These are phyloP conservation scores for Chaetomium strumarium DNA, from an alignment of 2,329 filamentous ascomycete species.

Conservation along the genomic window DNA sequence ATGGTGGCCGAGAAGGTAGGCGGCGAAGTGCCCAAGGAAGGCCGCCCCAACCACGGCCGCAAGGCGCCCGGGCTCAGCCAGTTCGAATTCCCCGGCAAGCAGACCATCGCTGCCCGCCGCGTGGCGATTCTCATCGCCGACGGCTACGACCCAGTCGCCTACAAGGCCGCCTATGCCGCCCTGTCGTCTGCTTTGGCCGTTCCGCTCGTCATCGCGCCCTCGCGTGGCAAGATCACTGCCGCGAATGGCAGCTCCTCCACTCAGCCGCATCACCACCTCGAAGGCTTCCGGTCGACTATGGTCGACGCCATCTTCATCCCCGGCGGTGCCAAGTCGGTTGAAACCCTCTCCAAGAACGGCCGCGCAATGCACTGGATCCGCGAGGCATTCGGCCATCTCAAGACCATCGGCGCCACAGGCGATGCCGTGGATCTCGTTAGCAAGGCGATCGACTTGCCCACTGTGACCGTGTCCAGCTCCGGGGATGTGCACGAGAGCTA, in stretches of 20 bases:
- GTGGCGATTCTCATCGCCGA: slow-evolving; percentile 73
- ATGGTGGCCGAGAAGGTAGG: slow-evolving; percentile 66
- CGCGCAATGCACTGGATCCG: slow-evolving; percentile 70
- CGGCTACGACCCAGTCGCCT: slow-evolving; percentile 63
- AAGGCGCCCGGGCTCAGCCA: slow-evolving; percentile 65
- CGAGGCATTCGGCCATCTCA: slow-evolving; percentile 77
- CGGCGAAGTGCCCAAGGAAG: slow-evolving; percentile 49
- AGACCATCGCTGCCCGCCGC: slow-evolving; percentile 64
- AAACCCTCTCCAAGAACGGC: slow-evolving; percentile 61
- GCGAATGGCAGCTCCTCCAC: slow-evolving; percentile 42
- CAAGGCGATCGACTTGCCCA: slow-evolving; percentile 39
- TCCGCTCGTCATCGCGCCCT: slow-evolving; percentile 66
- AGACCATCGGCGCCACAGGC: slow-evolving; percentile 69
- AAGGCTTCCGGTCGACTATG: slow-evolving; percentile 73
- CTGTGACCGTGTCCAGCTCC: slow-evolving; percentile 38
- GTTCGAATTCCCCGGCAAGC: slow-evolving; percentile 57
- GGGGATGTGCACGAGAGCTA: slow-evolving; percentile 59
- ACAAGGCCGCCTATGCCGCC: slow-evolving; percentile 58
- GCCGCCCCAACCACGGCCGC: slow-evolving; percentile 57
- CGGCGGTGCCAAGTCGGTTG: slow-evolving; percentile 58
- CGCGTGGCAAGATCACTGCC: slow-evolving; percentile 60
- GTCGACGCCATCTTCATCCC: slow-evolving; percentile 77
- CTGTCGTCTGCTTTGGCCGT: slow-evolving; percentile 58
- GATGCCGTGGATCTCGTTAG: slow-evolving; percentile 62
- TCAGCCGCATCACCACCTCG: slow-evolving; percentile 69